Evolutionary conservation across 345 rosid genomes (phyloP), one percentile per base, ranked within the genome.

Genomic region (Cardamine chenopodiifolia): DNA sequence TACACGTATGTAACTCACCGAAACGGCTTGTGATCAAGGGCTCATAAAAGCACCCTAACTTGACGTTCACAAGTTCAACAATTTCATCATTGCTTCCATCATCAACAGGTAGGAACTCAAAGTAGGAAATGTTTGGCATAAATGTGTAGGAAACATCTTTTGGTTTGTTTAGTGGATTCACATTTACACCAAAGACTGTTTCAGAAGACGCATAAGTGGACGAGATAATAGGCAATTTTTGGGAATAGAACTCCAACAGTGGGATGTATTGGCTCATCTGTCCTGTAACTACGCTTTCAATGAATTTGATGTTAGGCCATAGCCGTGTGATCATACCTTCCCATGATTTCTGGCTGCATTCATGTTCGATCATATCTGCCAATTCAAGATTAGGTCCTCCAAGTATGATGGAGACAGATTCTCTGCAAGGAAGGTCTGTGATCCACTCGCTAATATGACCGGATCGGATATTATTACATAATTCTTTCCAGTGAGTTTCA

Each of bases 201-300:
- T 88, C 96, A 17, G 96, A 88, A 19, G 90, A 83, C 11, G 74
- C 83, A 72, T 87, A 88, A 83, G 78, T 44, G 17, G 92, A 88
- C 64, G 82, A 54, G 40, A n/a, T n/a, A n/a, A 90, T 20, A 56
- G 90, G 94, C 22, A 85, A 47, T 12, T 91, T 88, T 6, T 85
- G 85, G n/a, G 87, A 72, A 76, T 88, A 88, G 31, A 80, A 84
- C 34, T 87, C 89, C 9, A 90, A 80, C 18, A 70, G 71, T 14
- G 88, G 78, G 17, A 87, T 79, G 45, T 88, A 88, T 57, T 88
- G 92, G 10, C 84, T 85, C 90, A 87, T 88, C 2, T 85, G 78
- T 26, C 94, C 90, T 10, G 97, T 87, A 58, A 86, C 73, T 22
- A 86, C 80, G 31, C 77, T 81, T 66, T 79, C 77, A 70, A 88